phyloP scores from a whole-genome alignment of 352 stramenopile genomes.

The Pythium phragmiticola region DNA sequence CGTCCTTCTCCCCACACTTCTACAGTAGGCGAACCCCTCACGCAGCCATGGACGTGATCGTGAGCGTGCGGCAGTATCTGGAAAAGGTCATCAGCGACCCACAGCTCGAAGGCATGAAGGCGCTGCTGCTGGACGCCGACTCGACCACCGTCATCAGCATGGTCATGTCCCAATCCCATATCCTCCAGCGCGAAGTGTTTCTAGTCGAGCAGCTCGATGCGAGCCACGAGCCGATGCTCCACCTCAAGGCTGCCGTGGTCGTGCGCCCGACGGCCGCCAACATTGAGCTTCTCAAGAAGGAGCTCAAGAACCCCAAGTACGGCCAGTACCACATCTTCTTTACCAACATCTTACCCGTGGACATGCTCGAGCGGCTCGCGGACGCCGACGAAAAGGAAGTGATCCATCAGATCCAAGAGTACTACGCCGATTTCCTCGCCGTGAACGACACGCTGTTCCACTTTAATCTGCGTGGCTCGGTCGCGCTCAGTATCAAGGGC shows the following conservation, averaged over 20 bases:
- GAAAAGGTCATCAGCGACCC: conserved; percentile 83
- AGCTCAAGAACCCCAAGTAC: conserved; percentile 95
- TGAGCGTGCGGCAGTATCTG: conserved; percentile 67
- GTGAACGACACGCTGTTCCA: conserved; percentile 98
- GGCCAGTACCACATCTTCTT: conserved; percentile 99
- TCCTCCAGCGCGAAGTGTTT: conserved; percentile 95
- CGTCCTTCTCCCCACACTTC: neutral
- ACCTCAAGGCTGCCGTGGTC: conserved; percentile 95
- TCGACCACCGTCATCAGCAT: conserved; percentile 96
- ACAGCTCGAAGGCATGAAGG: conserved; percentile 95
- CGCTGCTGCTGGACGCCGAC: conserved; percentile 93
- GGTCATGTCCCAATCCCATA: conserved; percentile 96
- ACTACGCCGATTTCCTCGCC: conserved; percentile 98
- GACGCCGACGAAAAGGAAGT: conserved; percentile 94
- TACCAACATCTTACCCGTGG: conserved; percentile 93
- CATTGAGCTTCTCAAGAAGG: conserved; percentile 88
- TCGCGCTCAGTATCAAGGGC: conserved; percentile 51
- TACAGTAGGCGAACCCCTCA: neutral
- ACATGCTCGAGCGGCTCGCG: conserved; percentile 94
- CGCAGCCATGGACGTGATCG: conserved; percentile 68
- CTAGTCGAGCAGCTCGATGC: conserved; percentile 92
- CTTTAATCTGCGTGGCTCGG: conserved; percentile 88
- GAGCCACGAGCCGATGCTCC: conserved; percentile 82
- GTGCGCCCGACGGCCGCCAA: conserved; percentile 92
- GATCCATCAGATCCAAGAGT: conserved; percentile 97